Base-by-base conservation (phyloP, 192 early-diverging fungal species). In the Rhizoclosmatium sp. region DNA sequence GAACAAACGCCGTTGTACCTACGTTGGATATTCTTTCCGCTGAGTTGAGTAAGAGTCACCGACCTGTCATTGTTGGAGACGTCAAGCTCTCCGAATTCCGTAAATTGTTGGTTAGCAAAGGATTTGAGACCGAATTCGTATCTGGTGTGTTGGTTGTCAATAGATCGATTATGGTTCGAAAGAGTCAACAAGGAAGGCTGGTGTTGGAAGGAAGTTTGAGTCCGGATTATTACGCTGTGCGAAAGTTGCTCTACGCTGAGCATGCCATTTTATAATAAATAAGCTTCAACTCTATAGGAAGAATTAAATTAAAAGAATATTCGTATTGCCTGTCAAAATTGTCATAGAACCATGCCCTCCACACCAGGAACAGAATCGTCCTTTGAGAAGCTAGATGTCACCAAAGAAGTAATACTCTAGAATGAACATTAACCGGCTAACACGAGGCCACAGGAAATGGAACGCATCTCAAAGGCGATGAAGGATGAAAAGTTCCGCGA, bases 111-210 rank as follows among this genome's bases (percentile, higher is more conserved):
- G 89, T 89, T 21, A 78, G 84, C 2, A 90, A 92, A 68, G 95
- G 96, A 0, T 92, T 95, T 44, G 73, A 83, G 2, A 92, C 95
- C 9, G 91, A 94, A 72, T 98, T 99, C 81, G 92, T 92, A 66
- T 87, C 88, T 39, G 94, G 94, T 61, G 87, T 95, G 47, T 82
- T 99, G 59, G 92, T 97, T 3, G 95, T 95, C 65, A 95, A 93
- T 82, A 89, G 91, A 56, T 87, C 89, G 7, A 91, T 95, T 19
- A 90, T 91, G 7, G 76, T 90, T 3, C 82, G 90, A 2, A 87
- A 82, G 81, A 76, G 86, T 83, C 69, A 79, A 58, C 80, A 67
- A 41, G 75, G 84, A 2, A 71, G 83, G 68, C 59, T 93, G 40
- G 65, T 87, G 10, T 61, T 94, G 39, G 91, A 94, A 81, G 93